Conservation (phyloP, 345 rosid genomes). For the Ricinus communis region DNA sequence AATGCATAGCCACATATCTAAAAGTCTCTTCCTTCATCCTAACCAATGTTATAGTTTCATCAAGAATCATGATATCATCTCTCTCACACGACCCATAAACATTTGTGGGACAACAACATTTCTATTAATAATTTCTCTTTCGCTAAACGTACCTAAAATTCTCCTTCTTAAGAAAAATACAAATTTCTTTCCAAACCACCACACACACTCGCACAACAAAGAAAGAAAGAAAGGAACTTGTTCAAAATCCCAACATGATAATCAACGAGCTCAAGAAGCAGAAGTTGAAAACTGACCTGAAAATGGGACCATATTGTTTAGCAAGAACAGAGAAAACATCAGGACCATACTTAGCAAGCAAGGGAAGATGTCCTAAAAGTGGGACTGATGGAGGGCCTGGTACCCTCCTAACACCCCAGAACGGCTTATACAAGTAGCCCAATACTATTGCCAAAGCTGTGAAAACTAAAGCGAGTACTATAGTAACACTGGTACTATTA, state of each 20-base stretch:
- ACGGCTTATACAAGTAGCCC: slow-evolving; percentile 49
- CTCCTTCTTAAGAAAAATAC: too few species aligned
- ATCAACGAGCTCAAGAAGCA: not conserved
- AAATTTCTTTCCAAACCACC: too few species aligned
- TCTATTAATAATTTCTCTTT: too few species aligned
- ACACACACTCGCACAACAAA: too few species aligned
- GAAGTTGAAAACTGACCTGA: slow-evolving; percentile 53
- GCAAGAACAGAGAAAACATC: slow-evolving; percentile 80
- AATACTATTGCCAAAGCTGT: slow-evolving; percentile 28
- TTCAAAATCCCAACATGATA: too few species aligned
- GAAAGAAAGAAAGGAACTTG: not conserved
- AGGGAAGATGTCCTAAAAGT: slow-evolving; percentile 66
- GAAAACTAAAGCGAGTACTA: slow-evolving; percentile 15
- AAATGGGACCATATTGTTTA: slow-evolving; percentile 76
- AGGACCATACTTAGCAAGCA: slow-evolving; percentile 83
- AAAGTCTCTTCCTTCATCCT: too few species aligned
- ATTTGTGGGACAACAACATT: too few species aligned
- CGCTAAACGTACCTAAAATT: too few species aligned
- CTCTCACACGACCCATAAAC: too few species aligned
- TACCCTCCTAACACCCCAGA: slow-evolving; percentile 33
- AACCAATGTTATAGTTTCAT: too few species aligned
- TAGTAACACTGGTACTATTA: not conserved
- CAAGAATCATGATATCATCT: too few species aligned
- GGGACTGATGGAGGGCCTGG: slow-evolving; percentile 24
- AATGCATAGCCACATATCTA: too few species aligned